Conservation (phyloP, 192 early-diverging fungal species). For the Glomus cerebriforme region DNA sequence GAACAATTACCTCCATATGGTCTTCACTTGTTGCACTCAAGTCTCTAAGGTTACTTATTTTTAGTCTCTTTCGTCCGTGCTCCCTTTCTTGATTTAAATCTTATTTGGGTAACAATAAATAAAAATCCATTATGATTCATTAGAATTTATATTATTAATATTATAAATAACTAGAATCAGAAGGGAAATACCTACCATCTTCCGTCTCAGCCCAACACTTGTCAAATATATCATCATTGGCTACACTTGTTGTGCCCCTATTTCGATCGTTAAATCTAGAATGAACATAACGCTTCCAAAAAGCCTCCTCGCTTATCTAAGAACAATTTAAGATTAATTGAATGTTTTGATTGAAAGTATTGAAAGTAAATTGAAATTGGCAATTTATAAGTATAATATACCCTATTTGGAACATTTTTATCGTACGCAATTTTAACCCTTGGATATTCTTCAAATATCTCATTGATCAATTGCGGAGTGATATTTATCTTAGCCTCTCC, state of each 20-base stretch:
- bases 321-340: conserved; percentile 32
- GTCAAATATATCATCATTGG: conserved; percentile 78
- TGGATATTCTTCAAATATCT: conserved; percentile 89
- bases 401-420: conserved; percentile 1
- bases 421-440: conserved; percentile 49
- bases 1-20: conserved; percentile 58
- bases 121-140: neutral
- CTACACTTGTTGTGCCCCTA: conserved; percentile 49
- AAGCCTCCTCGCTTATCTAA: conserved; percentile 72
- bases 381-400: conserved; percentile 1
- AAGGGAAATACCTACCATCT: conserved; percentile 37
- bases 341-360: neutral
- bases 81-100: conserved; percentile 36
- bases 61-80: conserved; percentile 45
- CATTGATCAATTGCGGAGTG: conserved; percentile 85
- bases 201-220: conserved; percentile 79
- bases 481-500: conserved; percentile 83
- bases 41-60: conserved; percentile 73
- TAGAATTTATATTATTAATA: neutral
- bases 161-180: neutral
- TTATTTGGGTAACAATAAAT: conserved; percentile 24
- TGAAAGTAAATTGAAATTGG: neutral
- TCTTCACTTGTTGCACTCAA: conserved; percentile 81
- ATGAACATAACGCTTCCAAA: conserved; percentile 86
- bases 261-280: conserved; percentile 88